Base-by-base conservation (phyloP, 306 rosid genomes). In the Castanea crenata region DNA sequence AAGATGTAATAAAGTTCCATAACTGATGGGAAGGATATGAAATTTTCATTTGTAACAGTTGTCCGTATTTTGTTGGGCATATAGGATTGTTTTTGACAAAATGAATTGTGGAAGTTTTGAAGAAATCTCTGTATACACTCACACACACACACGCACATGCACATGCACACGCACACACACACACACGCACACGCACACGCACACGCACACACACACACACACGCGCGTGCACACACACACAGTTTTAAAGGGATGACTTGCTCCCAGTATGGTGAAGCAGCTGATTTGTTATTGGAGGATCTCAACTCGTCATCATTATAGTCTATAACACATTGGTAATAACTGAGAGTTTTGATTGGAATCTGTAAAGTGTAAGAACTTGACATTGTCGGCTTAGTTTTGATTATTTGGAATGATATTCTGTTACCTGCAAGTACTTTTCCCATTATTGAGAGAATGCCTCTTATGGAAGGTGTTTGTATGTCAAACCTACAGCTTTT, bases 181-280 rank as follows among this genome's bases (percentile, higher is more conserved):
- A 23, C 23, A 23, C 23, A 23, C 23, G 0, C 23, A 1, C 23
- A 1, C 0, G 2, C 44, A 6, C 0, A 0, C 0, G 2, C 46
- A 2, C 46, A 41, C 12, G n/a, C n/a, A n/a, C 23, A 23, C 23
- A 23, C 23, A 23, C 23, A 23, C 23, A 23, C 23, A 23, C 23
- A 23, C 23, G 0, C 23, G 1, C 23, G 23, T 23, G 2, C 44
- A 6, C 0, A 0, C 0, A 10, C 46, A 2, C 46, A 41, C 12
- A 41, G 46, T 41, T 62, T 27, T 62, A 31, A 25, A 62, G 34
- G 27, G 8, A 62, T 13, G 68, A 19, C 35, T 62, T 25, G 3
- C 29, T 63, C 8, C 29, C 19, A 29, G 38, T 59, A 18, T 19
- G 1, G 27, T 67, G 52, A 23, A n/a, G 52, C 72, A 67, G 51